phyloP scores from a whole-genome alignment of 495 filamentous ascomycete species.

The Thozetella sp. region DNA sequence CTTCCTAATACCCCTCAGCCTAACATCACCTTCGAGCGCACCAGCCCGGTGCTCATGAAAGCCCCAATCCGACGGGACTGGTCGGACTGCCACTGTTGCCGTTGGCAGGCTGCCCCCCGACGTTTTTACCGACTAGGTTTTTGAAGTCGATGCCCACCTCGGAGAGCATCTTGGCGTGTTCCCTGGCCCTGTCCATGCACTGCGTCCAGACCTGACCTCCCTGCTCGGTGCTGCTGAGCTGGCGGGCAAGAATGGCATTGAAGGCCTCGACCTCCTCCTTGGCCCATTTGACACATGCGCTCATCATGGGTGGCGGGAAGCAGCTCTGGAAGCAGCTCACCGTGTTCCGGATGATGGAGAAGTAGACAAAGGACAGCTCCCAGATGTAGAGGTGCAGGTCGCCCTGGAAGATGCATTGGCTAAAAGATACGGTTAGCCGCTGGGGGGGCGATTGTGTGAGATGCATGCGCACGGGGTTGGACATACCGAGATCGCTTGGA shows the following conservation, averaged over 20 bases:
- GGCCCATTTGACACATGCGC: constrained; percentile 93
- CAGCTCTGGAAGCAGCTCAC: constrained; percentile 85
- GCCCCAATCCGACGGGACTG: constrained; percentile 40
- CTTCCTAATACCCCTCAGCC: too few species aligned
- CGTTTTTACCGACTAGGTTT: constrained; percentile 59
- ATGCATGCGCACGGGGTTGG: background rate
- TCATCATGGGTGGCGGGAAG: constrained; percentile 84
- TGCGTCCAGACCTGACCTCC: constrained; percentile 73
- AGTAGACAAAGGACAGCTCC: constrained; percentile 95
- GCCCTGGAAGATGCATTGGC: constrained; percentile 92
- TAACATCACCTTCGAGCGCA: too few species aligned
- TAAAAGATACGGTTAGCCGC: constrained; percentile 40
- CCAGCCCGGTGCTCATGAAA: constrained; percentile 34
- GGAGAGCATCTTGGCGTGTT: constrained; percentile 76
- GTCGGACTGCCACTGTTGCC: constrained; percentile 11
- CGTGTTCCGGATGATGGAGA: constrained; percentile 90
- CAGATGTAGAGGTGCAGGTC: constrained; percentile 90
- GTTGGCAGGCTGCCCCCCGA: constrained; percentile 14
- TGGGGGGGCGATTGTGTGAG: background rate
- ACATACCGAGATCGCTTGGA: constrained; percentile 79
- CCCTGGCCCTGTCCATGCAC: constrained; percentile 79
- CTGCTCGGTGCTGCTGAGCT: constrained; percentile 78
- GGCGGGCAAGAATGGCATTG: constrained; percentile 77
- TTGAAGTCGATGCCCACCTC: constrained; percentile 92
- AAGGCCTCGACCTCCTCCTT: constrained; percentile 90